Base-by-base conservation (phyloP, 164 flowering plant species). In the Buxus sempervirens region DNA sequence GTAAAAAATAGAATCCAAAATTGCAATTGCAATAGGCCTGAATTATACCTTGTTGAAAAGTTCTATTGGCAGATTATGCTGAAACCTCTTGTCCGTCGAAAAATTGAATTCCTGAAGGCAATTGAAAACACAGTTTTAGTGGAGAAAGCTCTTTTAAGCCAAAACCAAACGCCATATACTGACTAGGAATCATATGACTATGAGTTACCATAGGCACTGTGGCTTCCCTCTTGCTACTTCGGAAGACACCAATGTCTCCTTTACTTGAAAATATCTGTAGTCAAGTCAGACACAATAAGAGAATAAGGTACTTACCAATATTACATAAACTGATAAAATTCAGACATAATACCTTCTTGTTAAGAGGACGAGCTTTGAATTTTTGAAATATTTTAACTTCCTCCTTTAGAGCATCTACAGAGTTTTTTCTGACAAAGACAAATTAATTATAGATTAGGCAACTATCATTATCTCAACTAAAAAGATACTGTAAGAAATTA, bases 221-320 rank as follows among this genome's bases (percentile, higher is more conserved):
- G 36, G 78, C 65, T 73, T 83, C 89, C 49, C 80, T 81, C 79
- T 90, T 91, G 66, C 24, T 82, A 75, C 84, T 90, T 54, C 90
- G 76, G 69, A 85, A 86, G 62, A 94, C 78, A 27, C 96, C 96
- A 23, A 88, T 78, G 58, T 91, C 91, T 42, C 95, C 96, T 83
- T 87, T 91, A 75, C 97, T 91, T 53, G 93, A 73, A 73, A 94
- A 77, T 69, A 94, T 89, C 97, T 91, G 81, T 72, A 84, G 42
- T 24, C 19, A 67, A 84, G 42, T 24, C 19, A 67, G 48, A 66
- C 51, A 72, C 28, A 25, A 67, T 36, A 63, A 20, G 9, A 23
- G 41, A 7, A 23, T 41, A 53, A 10, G 66, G 10, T 25, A 26
- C 38, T n/a, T 56, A 54, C 60, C 24, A 41, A 20, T 45, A 72